A percentile compares a stretch with the other conserved stretches of the same genome.
phyloP scores from a whole-genome alignment of 306 rosid species.

The Lathyrus tuberosus region DNA sequence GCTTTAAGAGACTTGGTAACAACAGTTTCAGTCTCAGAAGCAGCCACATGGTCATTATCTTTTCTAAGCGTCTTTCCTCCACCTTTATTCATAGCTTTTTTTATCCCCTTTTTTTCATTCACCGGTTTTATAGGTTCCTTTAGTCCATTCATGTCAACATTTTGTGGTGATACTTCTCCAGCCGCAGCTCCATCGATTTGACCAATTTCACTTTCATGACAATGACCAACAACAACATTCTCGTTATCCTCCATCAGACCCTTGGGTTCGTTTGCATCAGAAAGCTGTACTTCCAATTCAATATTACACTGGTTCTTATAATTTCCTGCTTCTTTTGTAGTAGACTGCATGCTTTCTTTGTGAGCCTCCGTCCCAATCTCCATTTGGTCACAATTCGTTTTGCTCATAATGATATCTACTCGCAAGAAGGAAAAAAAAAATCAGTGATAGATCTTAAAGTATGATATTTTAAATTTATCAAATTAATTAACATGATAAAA shows the following conservation, averaged over 20 bases:
- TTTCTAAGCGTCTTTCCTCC: constrained; percentile 30
- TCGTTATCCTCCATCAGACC: constrained; percentile 39
- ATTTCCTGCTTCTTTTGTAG: constrained; percentile 36
- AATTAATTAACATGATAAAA: constrained; percentile 31
- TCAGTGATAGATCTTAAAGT: constrained; percentile 29
- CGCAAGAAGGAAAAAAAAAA: background rate
- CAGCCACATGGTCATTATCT: constrained; percentile 36
- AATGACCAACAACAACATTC: constrained; percentile 39
- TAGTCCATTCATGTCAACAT: constrained; percentile 41
- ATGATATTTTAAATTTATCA: constrained; percentile 17
- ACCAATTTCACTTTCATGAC: constrained; percentile 36
- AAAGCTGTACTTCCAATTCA: constrained; percentile 31
- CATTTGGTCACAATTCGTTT: constrained; percentile 40
- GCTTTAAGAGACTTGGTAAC: constrained; percentile 41
- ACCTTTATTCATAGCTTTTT: constrained; percentile 44
- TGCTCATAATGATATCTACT: constrained; percentile 43
- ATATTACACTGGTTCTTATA: constrained; percentile 24
- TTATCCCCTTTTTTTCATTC: constrained; percentile 48
- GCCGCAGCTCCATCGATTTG: constrained; percentile 40
- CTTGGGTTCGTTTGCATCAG: constrained; percentile 37
- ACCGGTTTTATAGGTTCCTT: constrained; percentile 37
- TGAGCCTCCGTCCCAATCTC: constrained; percentile 39
- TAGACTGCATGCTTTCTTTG: constrained; percentile 42
- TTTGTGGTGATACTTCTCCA: constrained; percentile 41
- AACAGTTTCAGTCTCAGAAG: constrained; percentile 39